Conservation (phyloP, 2,329 filamentous ascomycete species). For the Diaporthe vexans region DNA sequence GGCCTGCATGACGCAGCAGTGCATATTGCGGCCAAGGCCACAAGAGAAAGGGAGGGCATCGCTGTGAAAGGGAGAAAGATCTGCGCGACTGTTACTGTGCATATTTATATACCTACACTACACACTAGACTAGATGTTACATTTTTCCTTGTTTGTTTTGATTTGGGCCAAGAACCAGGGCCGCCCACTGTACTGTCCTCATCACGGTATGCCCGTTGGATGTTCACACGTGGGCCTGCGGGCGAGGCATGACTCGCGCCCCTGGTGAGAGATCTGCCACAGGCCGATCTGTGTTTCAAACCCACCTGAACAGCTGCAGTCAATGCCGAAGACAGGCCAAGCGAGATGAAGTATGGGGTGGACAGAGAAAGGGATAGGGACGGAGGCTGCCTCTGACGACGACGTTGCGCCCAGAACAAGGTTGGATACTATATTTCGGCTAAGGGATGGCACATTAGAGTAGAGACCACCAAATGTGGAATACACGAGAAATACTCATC, state of each 20-base stretch:
- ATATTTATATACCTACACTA: slow-evolving; percentile 25
- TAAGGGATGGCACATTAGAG: slow-evolving; percentile 12
- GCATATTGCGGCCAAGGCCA: slow-evolving; percentile 49
- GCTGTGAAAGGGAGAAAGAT: slow-evolving; percentile 11
- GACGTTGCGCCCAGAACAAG: background rate
- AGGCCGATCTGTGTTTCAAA: slow-evolving; percentile 31
- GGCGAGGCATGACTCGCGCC: slow-evolving; percentile 19
- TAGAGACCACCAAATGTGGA: slow-evolving; percentile 14
- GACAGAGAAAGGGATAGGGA: slow-evolving; percentile 28
- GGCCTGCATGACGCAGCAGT: slow-evolving; percentile 64
- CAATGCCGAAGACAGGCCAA: slow-evolving; percentile 20
- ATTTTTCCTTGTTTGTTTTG: slow-evolving; percentile 9
- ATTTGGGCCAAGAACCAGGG: background rate
- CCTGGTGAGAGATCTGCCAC: slow-evolving; percentile 23
- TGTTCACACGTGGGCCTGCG: slow-evolving; percentile 24
- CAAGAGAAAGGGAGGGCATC: slow-evolving; percentile 15
- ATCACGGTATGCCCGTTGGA: slow-evolving; percentile 22
- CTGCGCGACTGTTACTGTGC: background rate
- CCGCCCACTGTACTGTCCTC: slow-evolving; percentile 9
- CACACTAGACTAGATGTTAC: too few relatives aligned
- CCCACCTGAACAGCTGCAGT: slow-evolving; percentile 18
- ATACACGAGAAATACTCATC: slow-evolving; percentile 8
- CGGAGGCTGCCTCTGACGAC: slow-evolving; percentile 12
- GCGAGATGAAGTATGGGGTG: slow-evolving; percentile 31
- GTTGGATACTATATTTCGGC: slow-evolving; percentile 25